A percentile compares a stretch with the other conserved stretches of the same genome.
These are phyloP conservation scores for Alternaria sp. DNA, from an alignment of 2,329 filamentous ascomycete genomes.

Conservation along the genomic window DNA sequence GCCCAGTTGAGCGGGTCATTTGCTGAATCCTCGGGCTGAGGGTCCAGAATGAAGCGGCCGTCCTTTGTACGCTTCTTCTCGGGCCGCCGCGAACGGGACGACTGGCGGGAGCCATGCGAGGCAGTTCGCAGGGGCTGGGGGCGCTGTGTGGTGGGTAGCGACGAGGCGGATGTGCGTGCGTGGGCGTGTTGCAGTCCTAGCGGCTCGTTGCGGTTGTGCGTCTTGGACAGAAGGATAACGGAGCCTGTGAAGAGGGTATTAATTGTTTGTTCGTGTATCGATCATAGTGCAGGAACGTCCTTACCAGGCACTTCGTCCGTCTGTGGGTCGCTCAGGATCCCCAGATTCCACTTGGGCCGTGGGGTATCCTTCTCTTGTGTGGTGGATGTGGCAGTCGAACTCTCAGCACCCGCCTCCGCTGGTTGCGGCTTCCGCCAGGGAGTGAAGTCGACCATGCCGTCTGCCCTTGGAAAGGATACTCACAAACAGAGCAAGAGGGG, in stretches of 20 bases:
- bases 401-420: background rate
- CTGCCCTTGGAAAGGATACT: background rate
- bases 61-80: constrained; percentile 79
- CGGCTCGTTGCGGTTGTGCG: constrained; percentile 66
- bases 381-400: constrained; percentile 2
- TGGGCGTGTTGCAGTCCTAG: constrained; percentile 68
- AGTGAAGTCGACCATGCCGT: constrained; percentile 24
- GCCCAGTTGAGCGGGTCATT: constrained; percentile 97
- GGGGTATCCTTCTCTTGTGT: constrained; percentile 11
- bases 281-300: constrained; percentile 23
- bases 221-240: constrained; percentile 63
- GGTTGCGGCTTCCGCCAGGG: constrained; percentile 25
- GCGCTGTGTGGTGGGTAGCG: constrained; percentile 48
- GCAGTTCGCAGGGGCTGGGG: constrained; percentile 20
- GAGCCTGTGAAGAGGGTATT: constrained; percentile 55
- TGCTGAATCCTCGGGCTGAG: constrained; percentile 86
- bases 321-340: constrained; percentile 79
- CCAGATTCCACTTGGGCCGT: constrained; percentile 62
- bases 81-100: constrained; percentile 24
- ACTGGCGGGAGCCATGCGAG: constrained; percentile 30
- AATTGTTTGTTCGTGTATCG: background rate
- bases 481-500: background rate
- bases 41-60: constrained; percentile 84
- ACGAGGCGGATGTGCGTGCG: constrained; percentile 63
- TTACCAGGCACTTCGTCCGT: constrained; percentile 88